Percentiles rank a stretch among this genome's conserved stretches.
phyloP scores from a whole-genome alignment of 2,329 filamentous ascomycete genomes.

The Aspergillus quadricinctus region DNA sequence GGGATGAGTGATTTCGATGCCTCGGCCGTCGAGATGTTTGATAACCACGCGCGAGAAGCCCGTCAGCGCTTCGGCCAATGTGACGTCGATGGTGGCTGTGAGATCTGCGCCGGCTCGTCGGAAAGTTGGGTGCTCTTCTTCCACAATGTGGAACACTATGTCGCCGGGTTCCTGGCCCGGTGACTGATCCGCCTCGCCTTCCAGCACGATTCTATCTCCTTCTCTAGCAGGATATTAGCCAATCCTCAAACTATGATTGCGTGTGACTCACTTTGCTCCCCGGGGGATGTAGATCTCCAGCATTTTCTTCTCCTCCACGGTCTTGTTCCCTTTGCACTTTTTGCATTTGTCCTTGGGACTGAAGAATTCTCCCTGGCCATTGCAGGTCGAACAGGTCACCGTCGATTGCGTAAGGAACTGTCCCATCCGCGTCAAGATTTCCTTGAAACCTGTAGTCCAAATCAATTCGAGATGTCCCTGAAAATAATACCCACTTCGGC shows the following conservation, averaged over 20 bases:
- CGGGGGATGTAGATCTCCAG: constrained; percentile 94
- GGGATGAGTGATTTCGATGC: constrained; percentile 74
- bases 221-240: constrained; percentile 42
- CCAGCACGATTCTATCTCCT: constrained; percentile 82
- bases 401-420: constrained; percentile 79
- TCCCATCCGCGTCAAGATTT: constrained; percentile 76
- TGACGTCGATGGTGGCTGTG: constrained; percentile 74
- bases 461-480: not conserved
- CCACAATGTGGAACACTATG: constrained; percentile 82
- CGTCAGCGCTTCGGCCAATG: constrained; percentile 75
- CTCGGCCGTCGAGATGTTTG: constrained; percentile 88
- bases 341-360: constrained; percentile 98
- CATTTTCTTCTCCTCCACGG: constrained; percentile 83
- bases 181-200: constrained; percentile 90
- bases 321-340: constrained; percentile 94
- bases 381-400: constrained; percentile 75
- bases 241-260: not conserved
- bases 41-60: constrained; percentile 89
- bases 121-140: constrained; percentile 78
- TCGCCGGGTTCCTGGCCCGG: constrained; percentile 88
- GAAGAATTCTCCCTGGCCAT: constrained; percentile 78
- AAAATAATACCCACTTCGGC: not conserved
- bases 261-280: constrained; percentile 58
- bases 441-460: constrained; percentile 54
- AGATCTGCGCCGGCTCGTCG: constrained; percentile 79